phyloP scores from a whole-genome alignment of 257 asterid genomes.

The Prunella vulgaris region DNA sequence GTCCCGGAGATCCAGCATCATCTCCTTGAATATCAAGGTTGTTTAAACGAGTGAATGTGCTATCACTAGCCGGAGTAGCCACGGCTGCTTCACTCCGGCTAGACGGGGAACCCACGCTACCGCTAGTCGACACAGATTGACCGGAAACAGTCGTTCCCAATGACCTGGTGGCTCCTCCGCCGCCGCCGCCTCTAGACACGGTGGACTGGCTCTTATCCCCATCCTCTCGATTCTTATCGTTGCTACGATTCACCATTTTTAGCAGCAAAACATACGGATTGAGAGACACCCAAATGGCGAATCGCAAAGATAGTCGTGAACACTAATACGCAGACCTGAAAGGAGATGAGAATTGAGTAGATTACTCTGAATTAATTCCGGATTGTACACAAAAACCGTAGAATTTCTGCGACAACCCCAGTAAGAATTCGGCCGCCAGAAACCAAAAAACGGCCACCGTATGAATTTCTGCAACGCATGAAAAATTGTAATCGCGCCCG shows the following conservation, averaged over 20 bases:
- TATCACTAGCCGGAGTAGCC: constrained; percentile 57
- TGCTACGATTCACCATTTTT: constrained; percentile 45
- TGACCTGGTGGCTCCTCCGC: constrained; percentile 53
- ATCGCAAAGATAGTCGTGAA: not conserved
- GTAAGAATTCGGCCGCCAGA: not conserved
- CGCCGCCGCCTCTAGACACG: constrained; percentile 39
- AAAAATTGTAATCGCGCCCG: not conserved
- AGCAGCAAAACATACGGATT: constrained; percentile 14
- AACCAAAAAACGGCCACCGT: not conserved
- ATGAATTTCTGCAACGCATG: not conserved
- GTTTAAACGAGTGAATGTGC: constrained; percentile 41
- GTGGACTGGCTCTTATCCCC: constrained; percentile 45
- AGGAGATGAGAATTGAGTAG: not conserved
- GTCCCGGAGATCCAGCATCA: constrained; percentile 63
- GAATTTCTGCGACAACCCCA: not conserved
- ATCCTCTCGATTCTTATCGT: constrained; percentile 37
- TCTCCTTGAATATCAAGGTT: constrained; percentile 69
- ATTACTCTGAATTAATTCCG: not conserved
- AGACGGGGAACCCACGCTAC: constrained; percentile 76
- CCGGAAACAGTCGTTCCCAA: constrained; percentile 74
- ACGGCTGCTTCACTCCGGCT: constrained; percentile 71
- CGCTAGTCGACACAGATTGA: constrained; percentile 71
- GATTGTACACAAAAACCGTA: not conserved
- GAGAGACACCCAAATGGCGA: constrained; percentile 14
- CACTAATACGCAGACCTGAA: not conserved